A percentile compares a stretch with the other conserved stretches of the same genome.
Evolutionary conservation across 2,329 filamentous ascomycete species (phyloP).

Genomic region (Nemania diffusa): DNA sequence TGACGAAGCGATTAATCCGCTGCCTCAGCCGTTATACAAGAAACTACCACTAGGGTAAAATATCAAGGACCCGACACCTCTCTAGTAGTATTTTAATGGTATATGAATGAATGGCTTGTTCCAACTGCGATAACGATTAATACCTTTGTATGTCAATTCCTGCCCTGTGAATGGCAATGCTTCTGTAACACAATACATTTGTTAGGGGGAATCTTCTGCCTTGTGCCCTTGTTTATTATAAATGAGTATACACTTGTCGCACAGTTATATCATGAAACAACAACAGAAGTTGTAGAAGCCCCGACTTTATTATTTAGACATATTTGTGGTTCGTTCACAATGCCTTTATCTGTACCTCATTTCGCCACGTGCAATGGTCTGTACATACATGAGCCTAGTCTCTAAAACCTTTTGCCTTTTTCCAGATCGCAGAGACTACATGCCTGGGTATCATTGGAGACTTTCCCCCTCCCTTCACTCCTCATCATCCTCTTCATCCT

Average conservation of each 20-base stretch:
- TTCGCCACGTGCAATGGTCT: not conserved
- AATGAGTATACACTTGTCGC: not conserved
- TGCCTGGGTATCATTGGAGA: constrained; percentile 26
- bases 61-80: too few relatives aligned
- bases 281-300: not conserved
- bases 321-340: not conserved
- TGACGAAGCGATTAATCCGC: too few relatives aligned
- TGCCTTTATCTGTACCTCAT: not conserved
- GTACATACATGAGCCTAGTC: constrained; percentile 4
- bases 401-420: not conserved
- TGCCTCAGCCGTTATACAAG: too few relatives aligned
- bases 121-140: too few relatives aligned
- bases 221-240: not conserved
- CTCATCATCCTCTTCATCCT: constrained; percentile 49
- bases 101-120: too few relatives aligned
- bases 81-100: too few relatives aligned
- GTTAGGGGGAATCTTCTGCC: too few relatives aligned
- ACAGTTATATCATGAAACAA: not conserved
- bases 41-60: too few relatives aligned
- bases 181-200: too few relatives aligned
- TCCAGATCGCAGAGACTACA: constrained; percentile 1
- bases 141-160: too few relatives aligned
- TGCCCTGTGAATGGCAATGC: too few relatives aligned
- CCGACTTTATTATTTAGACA: not conserved
- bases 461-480: constrained; percentile 33